These are phyloP conservation scores for Pythium folliculosum DNA, from an alignment of 352 stramenopile genomes.

Conservation along the genomic window DNA sequence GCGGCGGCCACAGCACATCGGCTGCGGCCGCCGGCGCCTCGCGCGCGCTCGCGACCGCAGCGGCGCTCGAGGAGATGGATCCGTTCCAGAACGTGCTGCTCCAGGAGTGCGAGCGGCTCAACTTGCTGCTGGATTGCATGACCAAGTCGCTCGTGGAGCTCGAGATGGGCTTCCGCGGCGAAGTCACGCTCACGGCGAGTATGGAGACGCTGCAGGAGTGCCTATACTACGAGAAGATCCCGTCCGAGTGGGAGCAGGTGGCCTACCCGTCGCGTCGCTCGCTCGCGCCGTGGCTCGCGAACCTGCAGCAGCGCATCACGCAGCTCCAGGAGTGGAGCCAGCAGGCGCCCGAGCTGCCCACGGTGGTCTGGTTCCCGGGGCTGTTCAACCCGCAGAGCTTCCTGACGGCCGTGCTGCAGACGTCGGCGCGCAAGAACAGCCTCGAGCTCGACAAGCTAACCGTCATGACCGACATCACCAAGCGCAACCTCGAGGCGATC, in stretches of 20 bases:
- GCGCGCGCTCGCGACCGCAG: conserved; percentile 27
- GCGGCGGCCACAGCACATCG: not conserved
- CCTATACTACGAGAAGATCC: conserved; percentile 79
- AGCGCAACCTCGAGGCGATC: conserved; percentile 76
- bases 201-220: conserved; percentile 86
- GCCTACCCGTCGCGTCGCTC: conserved; percentile 81
- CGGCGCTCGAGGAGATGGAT: conserved; percentile 75
- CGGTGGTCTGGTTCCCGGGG: conserved; percentile 83
- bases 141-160: conserved; percentile 77
- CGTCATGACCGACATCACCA: conserved; percentile 86
- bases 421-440: conserved; percentile 65
- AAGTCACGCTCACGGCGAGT: conserved; percentile 85
- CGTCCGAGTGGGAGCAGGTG: conserved; percentile 66
- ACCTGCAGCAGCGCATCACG: conserved; percentile 82
- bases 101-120: conserved; percentile 91
- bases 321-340: conserved; percentile 89
- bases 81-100: conserved; percentile 90
- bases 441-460: conserved; percentile 85
- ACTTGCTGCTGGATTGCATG: conserved; percentile 78
- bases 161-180: conserved; percentile 86
- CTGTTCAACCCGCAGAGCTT: conserved; percentile 89
- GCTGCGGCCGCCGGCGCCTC: not conserved
- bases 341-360: conserved; percentile 72
- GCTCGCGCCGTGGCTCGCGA: conserved; percentile 80
- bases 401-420: conserved; percentile 81